Base-by-base conservation (phyloP, 768 basidiomycete species). In the Leccinum longicurvipes region DNA sequence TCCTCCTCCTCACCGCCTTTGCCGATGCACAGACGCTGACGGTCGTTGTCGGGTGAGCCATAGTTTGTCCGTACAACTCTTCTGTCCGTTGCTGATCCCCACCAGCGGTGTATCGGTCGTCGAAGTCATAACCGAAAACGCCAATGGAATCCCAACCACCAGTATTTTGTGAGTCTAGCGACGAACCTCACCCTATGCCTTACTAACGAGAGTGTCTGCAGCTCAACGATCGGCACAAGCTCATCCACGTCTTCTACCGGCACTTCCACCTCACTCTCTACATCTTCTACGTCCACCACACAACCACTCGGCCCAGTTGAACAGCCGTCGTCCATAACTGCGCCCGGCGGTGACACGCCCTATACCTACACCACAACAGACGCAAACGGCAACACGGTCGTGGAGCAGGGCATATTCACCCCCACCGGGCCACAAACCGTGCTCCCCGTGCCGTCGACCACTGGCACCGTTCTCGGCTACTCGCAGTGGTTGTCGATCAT, bases 41-140 rank as follows among this genome's bases (percentile, higher is more conserved):
- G 0, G 70, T 71, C 29, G 63, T 71, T n/a, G 72, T 84, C 61
- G 64, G 50, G 84, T 85, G 68, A 53, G 82, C 66, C n/a, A 17
- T 47, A 3, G 0, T n/a, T 7, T n/a, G 4, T 8, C 31, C 42
- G 28, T 46, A 17, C 11, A 23, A 36, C 47, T 27, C 28, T 15
- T 9, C 32, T 42, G 9, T 29, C 29, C 47, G 11, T 28, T 32
- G 28, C 51, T 65, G 74, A 60, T 58, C 55, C 19, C 52, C 44
- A 27, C n/a, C 55, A 79, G 78, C 6, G 86, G 87, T 7, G 64
- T 73, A 31, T 77, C 84, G 0, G 72, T 89, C 45, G 75, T 85
- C 27, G 76, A 81, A 53, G 70, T 79, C 45, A 51, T 80, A 56
- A 76, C 79, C 17, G 59, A 70, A 29, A 76, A 81, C 59, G 59